These are phyloP conservation scores for Coniosporium tulheliwenetii DNA, from an alignment of 2,329 filamentous ascomycete species.

Conservation along the genomic window DNA sequence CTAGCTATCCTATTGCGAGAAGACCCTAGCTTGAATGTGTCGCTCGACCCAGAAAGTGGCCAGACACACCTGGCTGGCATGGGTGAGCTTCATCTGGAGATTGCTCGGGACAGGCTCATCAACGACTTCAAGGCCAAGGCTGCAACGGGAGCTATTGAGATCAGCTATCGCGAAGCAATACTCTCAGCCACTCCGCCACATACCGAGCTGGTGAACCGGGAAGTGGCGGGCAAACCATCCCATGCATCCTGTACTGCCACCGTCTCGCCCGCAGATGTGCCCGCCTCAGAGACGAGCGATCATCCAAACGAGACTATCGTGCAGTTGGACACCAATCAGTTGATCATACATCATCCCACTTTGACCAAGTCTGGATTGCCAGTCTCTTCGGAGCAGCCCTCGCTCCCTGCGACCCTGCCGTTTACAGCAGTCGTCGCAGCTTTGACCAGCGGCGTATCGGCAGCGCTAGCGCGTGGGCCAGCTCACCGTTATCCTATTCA, in stretches of 20 bases:
- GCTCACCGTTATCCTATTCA: constrained; percentile 68
- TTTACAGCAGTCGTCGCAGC: constrained; percentile 31
- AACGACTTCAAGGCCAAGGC: constrained; percentile 79
- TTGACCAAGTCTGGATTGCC: constrained; percentile 26
- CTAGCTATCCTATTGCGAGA: constrained; percentile 70
- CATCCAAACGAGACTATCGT: constrained; percentile 22
- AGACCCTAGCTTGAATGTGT: constrained; percentile 81
- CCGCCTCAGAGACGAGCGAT: constrained; percentile 10
- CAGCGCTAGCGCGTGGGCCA: constrained; percentile 73
- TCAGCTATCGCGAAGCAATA: constrained; percentile 82
- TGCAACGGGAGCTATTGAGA: constrained; percentile 78
- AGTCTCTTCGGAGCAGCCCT: constrained; percentile 24
- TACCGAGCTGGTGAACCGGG: constrained; percentile 56
- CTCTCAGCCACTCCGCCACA: constrained; percentile 40
- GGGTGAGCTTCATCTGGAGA: constrained; percentile 91
- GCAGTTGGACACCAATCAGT: constrained; percentile 53
- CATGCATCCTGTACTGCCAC: constrained; percentile 60
- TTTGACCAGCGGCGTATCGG: constrained; percentile 65
- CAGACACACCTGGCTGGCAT: constrained; percentile 90
- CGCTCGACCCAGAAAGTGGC: constrained; percentile 73
- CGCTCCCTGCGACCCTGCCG: constrained; percentile 39
- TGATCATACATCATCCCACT: constrained; percentile 39
- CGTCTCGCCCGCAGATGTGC: constrained; percentile 37
- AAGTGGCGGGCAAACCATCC: constrained; percentile 63
- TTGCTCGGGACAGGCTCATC: constrained; percentile 74